Percentiles rank a stretch among this genome's conserved stretches.
Conservation (phyloP, 164 flowering plant genomes). For the Macadamia tetraphylla region DNA sequence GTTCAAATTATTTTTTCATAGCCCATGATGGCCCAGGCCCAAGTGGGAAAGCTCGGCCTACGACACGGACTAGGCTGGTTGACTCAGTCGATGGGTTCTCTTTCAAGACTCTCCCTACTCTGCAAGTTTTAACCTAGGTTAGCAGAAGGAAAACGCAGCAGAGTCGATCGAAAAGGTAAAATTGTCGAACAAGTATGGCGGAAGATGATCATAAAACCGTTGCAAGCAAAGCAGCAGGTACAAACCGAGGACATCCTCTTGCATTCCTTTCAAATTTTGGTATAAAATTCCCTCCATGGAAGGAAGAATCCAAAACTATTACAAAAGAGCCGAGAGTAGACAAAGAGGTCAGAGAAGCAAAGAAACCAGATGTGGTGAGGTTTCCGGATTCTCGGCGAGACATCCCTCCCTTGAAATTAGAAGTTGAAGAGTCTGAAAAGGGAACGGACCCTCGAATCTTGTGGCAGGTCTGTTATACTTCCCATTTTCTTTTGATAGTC, state of each 20-base stretch:
- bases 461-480: neutral
- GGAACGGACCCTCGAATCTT: neutral
- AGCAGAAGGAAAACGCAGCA: no score
- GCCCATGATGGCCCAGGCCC: no score
- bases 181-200: neutral
- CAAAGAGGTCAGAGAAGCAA: neutral
- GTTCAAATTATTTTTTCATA: no score
- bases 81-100: no score
- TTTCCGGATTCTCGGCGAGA: neutral
- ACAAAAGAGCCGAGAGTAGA: neutral
- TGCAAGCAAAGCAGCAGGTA: neutral
- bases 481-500: neutral
- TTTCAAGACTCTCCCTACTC: no score
- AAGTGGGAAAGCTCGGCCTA: no score
- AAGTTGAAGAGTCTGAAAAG: neutral
- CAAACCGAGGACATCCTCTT: neutral
- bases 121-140: no score
- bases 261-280: neutral
- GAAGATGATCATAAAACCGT: neutral
- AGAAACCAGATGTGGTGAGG: neutral
- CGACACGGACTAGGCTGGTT: no score
- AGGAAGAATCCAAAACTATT: neutral
- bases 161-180: neutral
- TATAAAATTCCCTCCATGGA: neutral
- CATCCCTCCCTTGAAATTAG: neutral